Evolutionary conservation across 2,329 filamentous ascomycete genomes (phyloP), one percentile per base, ranked within the genome.

Genomic region (Beauveria scarabaeidicola): DNA sequence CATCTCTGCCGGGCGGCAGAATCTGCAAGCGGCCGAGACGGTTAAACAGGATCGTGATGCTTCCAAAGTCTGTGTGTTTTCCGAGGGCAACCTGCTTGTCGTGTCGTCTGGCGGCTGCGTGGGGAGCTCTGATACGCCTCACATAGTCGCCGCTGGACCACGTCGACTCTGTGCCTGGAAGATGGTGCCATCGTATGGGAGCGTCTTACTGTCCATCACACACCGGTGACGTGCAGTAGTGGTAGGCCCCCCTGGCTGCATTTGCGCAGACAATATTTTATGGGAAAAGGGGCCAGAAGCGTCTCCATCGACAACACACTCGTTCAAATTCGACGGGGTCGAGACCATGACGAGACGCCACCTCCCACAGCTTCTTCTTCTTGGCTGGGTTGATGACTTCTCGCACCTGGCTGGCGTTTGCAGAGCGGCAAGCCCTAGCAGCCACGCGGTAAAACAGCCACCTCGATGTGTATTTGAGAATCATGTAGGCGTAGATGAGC

Each of bases 371-470:
- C 61, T 74, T 77, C 48, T 53, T 8, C 38, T 74, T 70, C 58
- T 75, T 78, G 36, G 61, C 66, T 1, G 75, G 76, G 64, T 79
- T 79, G 19, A 78, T 69, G 1, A 78, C 76, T 66, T 78, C 77
- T 5, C 72, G 65, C 2, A 78, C 69, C 3, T 58, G 48, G 5
- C 60, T 50, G 56, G 62, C 60, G 8, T 65, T 32, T 11, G 66
- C 59, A 15, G 61, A 64, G 7, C 66, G 52, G 59, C 72, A 74
- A 1, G 75, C 57, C 5, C 61, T 61, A 6, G 75, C 73, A 9
- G 70, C 70, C 1, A 64, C 63, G 36, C 69, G 70, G 61, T 75
- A 78, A 61, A 78, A 77, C 11, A 60, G 58, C 72, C 74, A 78
- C 19, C 75, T 69, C 8, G 69, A 71, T 0, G 73, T 76, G 61